Conservation (phyloP, 495 filamentous ascomycete species). For the Penicillium goetzii region DNA sequence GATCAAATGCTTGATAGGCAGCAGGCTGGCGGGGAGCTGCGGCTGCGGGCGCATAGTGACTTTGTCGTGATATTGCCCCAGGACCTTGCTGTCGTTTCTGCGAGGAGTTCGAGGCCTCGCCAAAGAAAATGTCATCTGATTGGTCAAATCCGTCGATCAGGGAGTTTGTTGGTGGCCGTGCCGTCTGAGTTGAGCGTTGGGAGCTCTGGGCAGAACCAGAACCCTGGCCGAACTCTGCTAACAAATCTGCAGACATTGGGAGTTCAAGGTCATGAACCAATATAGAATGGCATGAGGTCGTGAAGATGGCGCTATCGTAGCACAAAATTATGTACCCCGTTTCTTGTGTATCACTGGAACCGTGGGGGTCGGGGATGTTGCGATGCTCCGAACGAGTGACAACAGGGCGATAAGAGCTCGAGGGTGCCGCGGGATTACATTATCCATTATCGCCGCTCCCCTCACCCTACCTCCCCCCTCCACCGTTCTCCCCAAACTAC, state of each 20-base stretch:
- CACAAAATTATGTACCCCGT: neutral
- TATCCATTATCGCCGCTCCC: slow-evolving; percentile 9
- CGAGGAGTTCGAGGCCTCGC: slow-evolving; percentile 11
- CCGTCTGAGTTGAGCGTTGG: slow-evolving; percentile 15
- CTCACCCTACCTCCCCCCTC: slow-evolving; percentile 15
- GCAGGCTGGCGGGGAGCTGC: slow-evolving; percentile 15
- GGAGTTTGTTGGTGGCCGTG: slow-evolving; percentile 22
- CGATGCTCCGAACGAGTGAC: slow-evolving; percentile 14
- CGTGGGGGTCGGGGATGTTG: slow-evolving; percentile 17
- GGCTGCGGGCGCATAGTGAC: slow-evolving; percentile 13
- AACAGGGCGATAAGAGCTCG: slow-evolving; percentile 29
- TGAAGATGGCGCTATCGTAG: neutral
- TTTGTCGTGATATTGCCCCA: slow-evolving; percentile 8
- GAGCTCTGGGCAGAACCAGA: slow-evolving; percentile 26
- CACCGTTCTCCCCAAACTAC: slow-evolving; percentile 20
- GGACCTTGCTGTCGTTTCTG: neutral
- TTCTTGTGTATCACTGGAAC: neutral
- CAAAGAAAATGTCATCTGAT: slow-evolving; percentile 32
- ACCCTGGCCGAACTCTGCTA: slow-evolving; percentile 66
- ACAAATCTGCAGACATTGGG: slow-evolving; percentile 74
- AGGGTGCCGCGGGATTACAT: slow-evolving; percentile 13
- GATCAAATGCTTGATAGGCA: slow-evolving; percentile 22
- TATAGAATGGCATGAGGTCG: neutral
- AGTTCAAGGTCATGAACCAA: slow-evolving; percentile 16
- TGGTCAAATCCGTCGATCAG: slow-evolving; percentile 34